These are phyloP conservation scores for Apiospora saccharicola DNA, from an alignment of 2,329 filamentous ascomycete species.

Conservation along the genomic window DNA sequence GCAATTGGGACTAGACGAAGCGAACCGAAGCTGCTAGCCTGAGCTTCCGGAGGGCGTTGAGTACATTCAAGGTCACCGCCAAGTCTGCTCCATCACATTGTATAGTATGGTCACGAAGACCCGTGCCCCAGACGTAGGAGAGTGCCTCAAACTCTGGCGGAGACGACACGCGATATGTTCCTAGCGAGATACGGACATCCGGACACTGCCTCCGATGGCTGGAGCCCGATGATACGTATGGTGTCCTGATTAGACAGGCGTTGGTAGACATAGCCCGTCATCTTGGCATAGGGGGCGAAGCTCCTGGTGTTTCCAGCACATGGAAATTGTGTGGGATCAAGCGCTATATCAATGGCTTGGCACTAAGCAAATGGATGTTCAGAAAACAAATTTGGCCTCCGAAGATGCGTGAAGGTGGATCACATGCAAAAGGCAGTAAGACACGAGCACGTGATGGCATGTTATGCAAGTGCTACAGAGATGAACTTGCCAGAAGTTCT, in stretches of 20 bases:
- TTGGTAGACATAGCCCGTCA: not conserved
- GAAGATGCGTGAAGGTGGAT: no score
- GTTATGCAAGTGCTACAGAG: no score
- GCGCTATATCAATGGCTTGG: no score
- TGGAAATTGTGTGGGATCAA: no score
- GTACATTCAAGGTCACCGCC: not conserved
- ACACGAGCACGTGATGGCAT: no score
- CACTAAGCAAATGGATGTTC: no score
- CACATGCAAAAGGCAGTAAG: no score
- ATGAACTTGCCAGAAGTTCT: no score
- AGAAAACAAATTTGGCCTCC: no score
- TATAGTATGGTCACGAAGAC: not conserved
- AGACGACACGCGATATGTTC: not conserved
- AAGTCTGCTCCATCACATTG: not conserved
- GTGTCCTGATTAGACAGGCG: not conserved
- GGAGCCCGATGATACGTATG: not conserved
- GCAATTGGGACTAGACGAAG: constrained; percentile 30
- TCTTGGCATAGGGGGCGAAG: no score
- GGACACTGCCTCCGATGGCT: not conserved
- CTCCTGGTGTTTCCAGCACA: no score
- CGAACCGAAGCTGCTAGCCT: not conserved
- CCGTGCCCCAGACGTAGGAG: not conserved
- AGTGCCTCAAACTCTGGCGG: not conserved
- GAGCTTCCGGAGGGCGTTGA: not conserved
- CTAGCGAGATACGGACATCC: not conserved